Conservation (phyloP, 2,329 filamentous ascomycete species). For the Gyromitra esculenta region DNA sequence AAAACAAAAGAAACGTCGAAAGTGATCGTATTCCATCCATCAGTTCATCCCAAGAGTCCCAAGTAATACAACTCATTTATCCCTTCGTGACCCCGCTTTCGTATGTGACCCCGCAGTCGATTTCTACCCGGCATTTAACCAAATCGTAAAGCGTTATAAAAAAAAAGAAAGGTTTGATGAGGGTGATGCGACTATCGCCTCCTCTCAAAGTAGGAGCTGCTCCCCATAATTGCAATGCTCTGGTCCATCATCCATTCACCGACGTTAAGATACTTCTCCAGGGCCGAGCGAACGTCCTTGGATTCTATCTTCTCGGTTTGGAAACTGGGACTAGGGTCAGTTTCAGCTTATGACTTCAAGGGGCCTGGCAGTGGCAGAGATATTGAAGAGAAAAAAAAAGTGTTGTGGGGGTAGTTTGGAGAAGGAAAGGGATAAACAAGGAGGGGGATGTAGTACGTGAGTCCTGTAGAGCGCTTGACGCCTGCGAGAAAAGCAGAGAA, state of each 20-base stretch:
- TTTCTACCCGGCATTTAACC: conserved; percentile 8
- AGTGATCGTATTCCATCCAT: conserved; percentile 16
- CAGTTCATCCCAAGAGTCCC: conserved; percentile 21
- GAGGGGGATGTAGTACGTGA: conserved; percentile 78
- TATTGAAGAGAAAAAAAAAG: neutral
- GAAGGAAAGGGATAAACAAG: conserved; percentile 38
- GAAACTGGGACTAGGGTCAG: conserved; percentile 66
- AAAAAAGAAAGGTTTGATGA: neutral
- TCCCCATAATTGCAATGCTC: conserved; percentile 88
- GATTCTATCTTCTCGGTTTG: conserved; percentile 82
- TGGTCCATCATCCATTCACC: conserved; percentile 99
- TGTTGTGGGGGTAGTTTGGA: conserved; percentile 18
- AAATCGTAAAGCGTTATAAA: conserved; percentile 16
- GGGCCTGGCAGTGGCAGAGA: neutral
- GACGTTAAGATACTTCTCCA: conserved; percentile 87
- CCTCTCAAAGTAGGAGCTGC: conserved; percentile 90
- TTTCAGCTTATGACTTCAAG: conserved; percentile 48
- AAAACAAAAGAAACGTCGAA: conserved; percentile 13
- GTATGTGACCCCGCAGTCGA: conserved; percentile 35
- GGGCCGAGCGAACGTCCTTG: conserved; percentile 84
- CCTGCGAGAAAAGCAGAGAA: conserved; percentile 96
- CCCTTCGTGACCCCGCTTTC: conserved; percentile 33
- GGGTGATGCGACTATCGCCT: conserved; percentile 69
- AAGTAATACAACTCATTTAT: conserved; percentile 30
- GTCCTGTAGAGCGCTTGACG: conserved; percentile 94